phyloP scores from a whole-genome alignment of 352 stramenopile species.

The Phytophthora cryptogea region DNA sequence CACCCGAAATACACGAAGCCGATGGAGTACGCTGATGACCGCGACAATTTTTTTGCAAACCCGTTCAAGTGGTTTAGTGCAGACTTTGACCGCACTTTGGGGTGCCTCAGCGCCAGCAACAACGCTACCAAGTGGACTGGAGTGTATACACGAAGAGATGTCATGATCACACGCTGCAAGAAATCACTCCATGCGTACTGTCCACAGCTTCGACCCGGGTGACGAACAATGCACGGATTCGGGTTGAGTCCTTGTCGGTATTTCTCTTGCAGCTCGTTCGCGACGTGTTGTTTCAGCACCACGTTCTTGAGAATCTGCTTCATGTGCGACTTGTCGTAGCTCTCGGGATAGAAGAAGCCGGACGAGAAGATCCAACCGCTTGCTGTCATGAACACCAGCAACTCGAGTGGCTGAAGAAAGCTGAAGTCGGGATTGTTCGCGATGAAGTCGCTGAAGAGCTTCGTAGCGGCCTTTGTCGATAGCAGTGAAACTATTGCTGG shows the following conservation, averaged over 20 bases:
- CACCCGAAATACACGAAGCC: conserved; percentile 56
- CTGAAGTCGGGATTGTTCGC: conserved; percentile 38
- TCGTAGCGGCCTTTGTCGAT: conserved; percentile 51
- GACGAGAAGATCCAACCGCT: conserved; percentile 70
- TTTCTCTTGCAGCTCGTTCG: conserved; percentile 38
- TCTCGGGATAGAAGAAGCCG: conserved; percentile 60
- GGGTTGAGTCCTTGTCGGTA: conserved; percentile 54
- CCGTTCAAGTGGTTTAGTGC: conserved; percentile 28
- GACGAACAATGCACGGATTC: conserved; percentile 49
- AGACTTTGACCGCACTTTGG: conserved; percentile 44
- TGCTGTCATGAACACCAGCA: conserved; percentile 53
- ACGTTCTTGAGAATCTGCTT: conserved; percentile 67
- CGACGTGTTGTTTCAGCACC: conserved; percentile 38
- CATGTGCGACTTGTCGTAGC: conserved; percentile 60
- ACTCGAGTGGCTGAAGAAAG: conserved; percentile 42
- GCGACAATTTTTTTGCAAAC: conserved; percentile 42
- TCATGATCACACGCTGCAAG: conserved; percentile 37
- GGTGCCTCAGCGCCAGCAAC: conserved; percentile 47
- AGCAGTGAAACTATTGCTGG: conserved; percentile 56
- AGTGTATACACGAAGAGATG: conserved; percentile 54
- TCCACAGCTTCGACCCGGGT: conserved; percentile 42
- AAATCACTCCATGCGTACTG: conserved; percentile 50
- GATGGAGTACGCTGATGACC: conserved; percentile 58
- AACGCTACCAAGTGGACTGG: conserved; percentile 61
- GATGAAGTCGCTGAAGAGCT: conserved; percentile 34